Evolutionary conservation across 371 early-diverging fungal species (phyloP), one percentile per base, ranked within the genome.

Genomic region (Dichotomocladium elegans): DNA sequence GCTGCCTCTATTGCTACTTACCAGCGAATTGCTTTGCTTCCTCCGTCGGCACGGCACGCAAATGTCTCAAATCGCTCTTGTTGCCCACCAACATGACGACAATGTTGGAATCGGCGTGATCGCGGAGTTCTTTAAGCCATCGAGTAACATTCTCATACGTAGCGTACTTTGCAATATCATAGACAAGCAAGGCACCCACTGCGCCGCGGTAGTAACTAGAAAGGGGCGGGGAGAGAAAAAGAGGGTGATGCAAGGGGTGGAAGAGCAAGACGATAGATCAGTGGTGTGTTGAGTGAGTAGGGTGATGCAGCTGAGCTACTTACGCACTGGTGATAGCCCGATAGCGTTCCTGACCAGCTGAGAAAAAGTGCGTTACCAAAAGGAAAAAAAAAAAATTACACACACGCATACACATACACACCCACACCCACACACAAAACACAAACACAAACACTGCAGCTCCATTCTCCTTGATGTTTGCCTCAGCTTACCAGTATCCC

Each of bases 81-180:
- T 99, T 99, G 53, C 99, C 99, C 35, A 99, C 95, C 41, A 99
- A 80, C 93, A 99, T 95, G 47, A 99, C 94, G 25, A 94, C 95
- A 79, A 99, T 99, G 78, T 96, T 94, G 62, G 83, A 83, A 64
- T 96, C 96, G 31, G 99, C 98, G 65, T 98, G 95, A 64, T 99
- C 96, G 61, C 96, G 92, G 40, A 99, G 83, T 70, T 99, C 99
- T 70, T 93, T 95, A 47, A 99, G 82, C 99, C 99, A 99, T 45
- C 95, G 88, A 41, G 82, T 86, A 21, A 94, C 95, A 66, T 94
- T 96, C 64, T 96, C 94, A 64, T 94, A 96, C 9, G 97, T 95
- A 27, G 79, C 71, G 61, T 95, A 92, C 74, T 97, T 93, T 43
- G 99, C 91, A 70, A 99, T 94, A 72, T 99, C 99, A 68, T 99